Percentiles rank a stretch among this genome's conserved stretches.
phyloP scores from a whole-genome alignment of 148 eudicot genomes.

The Cornus suecica region DNA sequence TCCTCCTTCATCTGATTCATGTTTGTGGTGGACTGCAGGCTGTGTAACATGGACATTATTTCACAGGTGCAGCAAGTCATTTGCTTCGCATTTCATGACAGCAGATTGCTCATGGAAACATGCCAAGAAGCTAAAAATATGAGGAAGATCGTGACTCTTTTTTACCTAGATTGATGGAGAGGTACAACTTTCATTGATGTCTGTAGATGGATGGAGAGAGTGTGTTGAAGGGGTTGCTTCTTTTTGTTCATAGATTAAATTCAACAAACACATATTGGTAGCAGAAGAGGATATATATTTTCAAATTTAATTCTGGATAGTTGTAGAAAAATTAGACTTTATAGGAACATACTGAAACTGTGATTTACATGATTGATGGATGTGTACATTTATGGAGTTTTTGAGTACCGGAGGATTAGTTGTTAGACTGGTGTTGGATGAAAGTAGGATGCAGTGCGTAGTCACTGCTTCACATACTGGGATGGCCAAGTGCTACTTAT shows the following conservation, averaged over 20 bases:
- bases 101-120: slow-evolving; percentile 93
- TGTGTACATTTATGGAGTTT: not conserved
- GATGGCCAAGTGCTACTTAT: no score
- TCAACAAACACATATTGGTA: not conserved
- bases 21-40: slow-evolving; percentile 47
- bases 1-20: not conserved
- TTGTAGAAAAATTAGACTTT: not conserved
- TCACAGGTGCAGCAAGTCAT: slow-evolving; percentile 95
- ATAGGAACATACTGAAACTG: not conserved
- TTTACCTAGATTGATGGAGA: slow-evolving; percentile 66
- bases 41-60: slow-evolving; percentile 97
- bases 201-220: not conserved
- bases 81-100: slow-evolving; percentile 97
- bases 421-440: no score
- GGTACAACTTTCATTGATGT: not conserved
- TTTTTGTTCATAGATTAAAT: not conserved
- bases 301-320: not conserved
- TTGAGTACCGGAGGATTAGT: not conserved
- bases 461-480: no score
- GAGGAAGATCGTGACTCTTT: slow-evolving; percentile 91
- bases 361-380: not conserved
- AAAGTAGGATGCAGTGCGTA: no score
- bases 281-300: not conserved
- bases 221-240: not conserved
- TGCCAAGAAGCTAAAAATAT: slow-evolving; percentile 98